Percentiles rank a stretch among this genome's conserved stretches.
Evolutionary conservation across 345 rosid species (phyloP).

Genomic region (Triadica sebifera): DNA sequence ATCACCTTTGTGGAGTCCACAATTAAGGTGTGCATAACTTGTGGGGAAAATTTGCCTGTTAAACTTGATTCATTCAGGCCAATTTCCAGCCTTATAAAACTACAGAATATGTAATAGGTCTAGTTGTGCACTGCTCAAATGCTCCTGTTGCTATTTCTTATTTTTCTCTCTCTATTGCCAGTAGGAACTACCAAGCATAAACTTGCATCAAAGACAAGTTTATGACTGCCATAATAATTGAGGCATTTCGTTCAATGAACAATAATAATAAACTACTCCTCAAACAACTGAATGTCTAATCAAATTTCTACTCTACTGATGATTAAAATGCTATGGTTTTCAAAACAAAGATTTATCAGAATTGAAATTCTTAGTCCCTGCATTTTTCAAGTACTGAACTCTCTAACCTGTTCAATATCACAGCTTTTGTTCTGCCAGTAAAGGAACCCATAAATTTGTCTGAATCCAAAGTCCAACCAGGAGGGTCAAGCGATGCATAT

Average conservation of each 20-base stretch:
- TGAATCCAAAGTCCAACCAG: slow-evolving; percentile 47
- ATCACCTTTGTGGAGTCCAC: background rate
- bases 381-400: background rate
- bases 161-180: background rate
- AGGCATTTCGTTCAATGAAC: background rate
- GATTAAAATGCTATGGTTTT: background rate
- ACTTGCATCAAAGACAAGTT: background rate
- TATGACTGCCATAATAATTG: background rate
- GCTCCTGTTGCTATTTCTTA: background rate
- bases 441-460: slow-evolving; percentile 44
- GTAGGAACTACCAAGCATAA: background rate
- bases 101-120: background rate
- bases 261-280: background rate
- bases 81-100: background rate
- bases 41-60: background rate
- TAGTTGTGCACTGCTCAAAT: background rate
- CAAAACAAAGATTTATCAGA: background rate
- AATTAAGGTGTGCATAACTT: background rate
- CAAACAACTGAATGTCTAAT: background rate
- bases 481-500: slow-evolving; percentile 53
- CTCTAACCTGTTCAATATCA: slow-evolving; percentile 56
- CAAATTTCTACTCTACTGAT: background rate
- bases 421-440: slow-evolving; percentile 47
- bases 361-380: background rate
- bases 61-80: background rate